phyloP scores from a whole-genome alignment of 176 grass and related monocot genomes.

The Hordeum marinum region DNA sequence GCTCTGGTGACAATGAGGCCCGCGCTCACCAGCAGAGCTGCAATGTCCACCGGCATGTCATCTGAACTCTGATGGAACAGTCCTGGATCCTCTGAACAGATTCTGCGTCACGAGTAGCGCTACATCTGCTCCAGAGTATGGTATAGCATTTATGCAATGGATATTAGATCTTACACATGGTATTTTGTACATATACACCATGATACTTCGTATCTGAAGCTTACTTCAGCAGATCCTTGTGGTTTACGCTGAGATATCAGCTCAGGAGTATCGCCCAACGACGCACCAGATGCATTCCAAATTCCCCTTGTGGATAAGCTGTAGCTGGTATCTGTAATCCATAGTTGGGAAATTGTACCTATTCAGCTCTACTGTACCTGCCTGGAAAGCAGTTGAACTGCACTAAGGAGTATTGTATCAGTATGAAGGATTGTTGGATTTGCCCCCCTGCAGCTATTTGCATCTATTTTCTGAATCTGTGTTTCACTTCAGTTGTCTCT shows the following conservation, averaged over 20 bases:
- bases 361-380: conserved; percentile 41
- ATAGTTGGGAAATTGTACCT: conserved; percentile 21
- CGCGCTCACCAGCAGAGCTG: conserved; percentile 76
- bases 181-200: conserved; percentile 40
- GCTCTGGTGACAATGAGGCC: conserved; percentile 92
- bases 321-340: conserved; percentile 14
- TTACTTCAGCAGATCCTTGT: background rate
- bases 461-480: background rate
- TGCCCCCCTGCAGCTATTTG: no score
- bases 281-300: conserved; percentile 8
- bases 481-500: background rate
- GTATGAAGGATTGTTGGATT: background rate
- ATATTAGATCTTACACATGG: conserved; percentile 17
- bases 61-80: conserved; percentile 41
- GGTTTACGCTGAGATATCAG: conserved; percentile 14
- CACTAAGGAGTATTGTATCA: background rate
- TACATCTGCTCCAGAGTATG: background rate
- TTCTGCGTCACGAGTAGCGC: background rate
- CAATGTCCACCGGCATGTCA: conserved; percentile 41
- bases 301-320: background rate
- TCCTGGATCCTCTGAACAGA: background rate
- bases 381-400: conserved; percentile 38
- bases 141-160: background rate
- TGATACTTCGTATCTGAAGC: conserved; percentile 24
- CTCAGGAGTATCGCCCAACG: background rate